These are phyloP conservation scores for Lagenidium giganteum DNA, from an alignment of 352 stramenopile genomes.

Conservation along the genomic window DNA sequence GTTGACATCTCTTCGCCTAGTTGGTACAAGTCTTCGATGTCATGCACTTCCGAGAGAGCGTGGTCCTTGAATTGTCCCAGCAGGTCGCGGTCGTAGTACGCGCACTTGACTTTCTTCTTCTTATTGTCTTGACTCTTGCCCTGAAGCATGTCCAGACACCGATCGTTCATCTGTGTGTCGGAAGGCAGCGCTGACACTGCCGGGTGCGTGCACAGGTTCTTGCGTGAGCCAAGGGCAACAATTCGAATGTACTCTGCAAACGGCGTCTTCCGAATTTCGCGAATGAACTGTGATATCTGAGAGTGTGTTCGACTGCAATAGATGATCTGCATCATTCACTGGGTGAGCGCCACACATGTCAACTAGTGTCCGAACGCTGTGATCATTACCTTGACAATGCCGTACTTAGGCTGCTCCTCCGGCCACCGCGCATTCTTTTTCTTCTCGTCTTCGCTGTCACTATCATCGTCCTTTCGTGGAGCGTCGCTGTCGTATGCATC, in stretches of 20 bases:
- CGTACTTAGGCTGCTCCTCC: conserved; percentile 18
- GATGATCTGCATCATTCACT: too few species aligned
- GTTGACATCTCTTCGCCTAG: conserved; percentile 83
- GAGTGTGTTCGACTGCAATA: conserved; percentile 85
- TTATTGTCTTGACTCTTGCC: conserved; percentile 23
- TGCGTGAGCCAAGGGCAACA: conserved; percentile 69
- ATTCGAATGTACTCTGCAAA: conserved; percentile 56
- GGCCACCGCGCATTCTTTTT: too few species aligned
- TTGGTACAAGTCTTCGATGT: conserved; percentile 93
- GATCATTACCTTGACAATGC: too few species aligned
- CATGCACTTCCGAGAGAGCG: conserved; percentile 63
- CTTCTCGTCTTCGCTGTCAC: conserved; percentile 28
- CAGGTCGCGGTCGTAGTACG: conserved; percentile 68
- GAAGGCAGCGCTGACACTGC: conserved; percentile 39
- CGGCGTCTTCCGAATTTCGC: conserved; percentile 69
- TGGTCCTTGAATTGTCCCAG: conserved; percentile 58
- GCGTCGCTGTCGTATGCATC: conserved; percentile 67
- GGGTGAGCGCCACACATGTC: too few species aligned
- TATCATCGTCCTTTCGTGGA: conserved; percentile 16
- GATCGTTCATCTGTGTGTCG: conserved; percentile 62
- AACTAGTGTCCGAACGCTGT: too few species aligned
- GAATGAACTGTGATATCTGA: conserved; percentile 78
- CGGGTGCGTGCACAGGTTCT: conserved; percentile 67
- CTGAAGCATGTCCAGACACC: conserved; percentile 78
- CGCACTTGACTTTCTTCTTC: conserved; percentile 52